Conservation (phyloP, 163 green algal genomes). For the Coccomyxa subellipsoidea region DNA sequence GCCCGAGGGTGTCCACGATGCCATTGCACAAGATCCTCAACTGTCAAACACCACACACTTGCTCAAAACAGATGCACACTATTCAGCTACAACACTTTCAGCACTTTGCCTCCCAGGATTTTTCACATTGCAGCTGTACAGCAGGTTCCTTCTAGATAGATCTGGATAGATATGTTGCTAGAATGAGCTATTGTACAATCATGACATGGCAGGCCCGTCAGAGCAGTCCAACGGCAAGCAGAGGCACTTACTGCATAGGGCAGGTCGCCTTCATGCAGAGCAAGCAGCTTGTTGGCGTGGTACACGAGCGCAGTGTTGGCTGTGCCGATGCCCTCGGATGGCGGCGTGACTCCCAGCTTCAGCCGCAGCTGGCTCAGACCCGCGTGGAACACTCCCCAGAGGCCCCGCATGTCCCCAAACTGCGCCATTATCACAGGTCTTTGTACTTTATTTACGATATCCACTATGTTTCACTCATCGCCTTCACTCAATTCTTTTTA, state of each 20-base stretch:
- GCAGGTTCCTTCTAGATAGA: no score
- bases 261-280: conserved; percentile 79
- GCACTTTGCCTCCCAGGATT: no score
- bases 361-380: conserved; percentile 15
- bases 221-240: neutral
- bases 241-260: conserved; percentile 49
- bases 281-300: conserved; percentile 72
- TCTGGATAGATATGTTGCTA: no score
- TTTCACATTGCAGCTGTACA: no score
- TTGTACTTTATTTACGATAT: no score
- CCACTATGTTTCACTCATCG: no score
- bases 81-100: no score
- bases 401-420: conserved; percentile 15
- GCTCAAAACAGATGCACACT: no score
- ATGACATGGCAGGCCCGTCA: no score
- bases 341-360: neutral
- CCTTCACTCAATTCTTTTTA: no score
- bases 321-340: conserved; percentile 46
- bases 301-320: conserved; percentile 81
- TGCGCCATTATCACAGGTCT: neutral
- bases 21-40: conserved; percentile 46
- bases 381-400: conserved; percentile 36
- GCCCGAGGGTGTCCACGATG: conserved; percentile 51
- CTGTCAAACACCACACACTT: conserved; percentile 25
- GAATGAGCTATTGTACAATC: no score